Evolutionary conservation across 176 grass and related monocot species (phyloP).

Genomic region (Miscanthus lutarioriparius): DNA sequence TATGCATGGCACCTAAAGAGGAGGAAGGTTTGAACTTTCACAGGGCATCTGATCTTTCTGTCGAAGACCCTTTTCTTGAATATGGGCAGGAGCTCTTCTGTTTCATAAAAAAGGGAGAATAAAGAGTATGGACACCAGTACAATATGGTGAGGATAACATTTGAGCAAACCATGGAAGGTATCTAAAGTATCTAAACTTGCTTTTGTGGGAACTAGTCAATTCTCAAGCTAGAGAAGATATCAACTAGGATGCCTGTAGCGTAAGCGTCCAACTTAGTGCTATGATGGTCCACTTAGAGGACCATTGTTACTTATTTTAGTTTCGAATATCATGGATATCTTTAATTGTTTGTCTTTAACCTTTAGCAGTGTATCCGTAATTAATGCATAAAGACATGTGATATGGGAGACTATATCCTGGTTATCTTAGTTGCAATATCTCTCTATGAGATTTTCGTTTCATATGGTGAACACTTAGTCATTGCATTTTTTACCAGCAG

Average conservation of each 20-base stretch:
- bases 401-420: neutral
- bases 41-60: constrained; percentile 15
- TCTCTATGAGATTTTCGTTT: neutral
- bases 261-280: neutral
- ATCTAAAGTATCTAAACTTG: neutral
- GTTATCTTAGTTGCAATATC: neutral
- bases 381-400: neutral
- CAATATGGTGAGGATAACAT: neutral
- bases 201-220: neutral
- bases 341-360: neutral
- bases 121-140: neutral
- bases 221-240: neutral
- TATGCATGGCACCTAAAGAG: neutral
- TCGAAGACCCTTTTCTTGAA: constrained; percentile 11
- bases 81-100: neutral
- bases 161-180: too few species aligned
- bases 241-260: neutral
- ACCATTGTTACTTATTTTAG: neutral
- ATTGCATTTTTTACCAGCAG: neutral
- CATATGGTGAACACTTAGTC: neutral
- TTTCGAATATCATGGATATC: neutral
- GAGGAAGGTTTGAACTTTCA: neutral
- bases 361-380: neutral
- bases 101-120: neutral
- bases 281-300: neutral